phyloP scores from a whole-genome alignment of 75 land plant genomes.

The Gnetum montanum region DNA sequence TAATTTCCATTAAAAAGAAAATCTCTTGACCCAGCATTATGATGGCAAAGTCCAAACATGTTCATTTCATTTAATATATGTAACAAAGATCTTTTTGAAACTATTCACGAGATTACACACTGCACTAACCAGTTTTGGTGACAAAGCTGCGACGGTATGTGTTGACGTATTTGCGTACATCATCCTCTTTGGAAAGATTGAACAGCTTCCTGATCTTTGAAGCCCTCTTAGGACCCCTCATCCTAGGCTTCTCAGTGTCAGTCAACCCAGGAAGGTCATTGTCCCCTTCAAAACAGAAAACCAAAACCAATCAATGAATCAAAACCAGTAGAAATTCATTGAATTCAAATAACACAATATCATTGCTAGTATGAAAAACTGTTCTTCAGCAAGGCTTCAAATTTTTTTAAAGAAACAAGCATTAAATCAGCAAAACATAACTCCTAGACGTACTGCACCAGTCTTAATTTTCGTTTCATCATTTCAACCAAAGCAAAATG shows the following conservation, averaged over 20 bases:
- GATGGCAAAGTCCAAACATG: too few relatives aligned
- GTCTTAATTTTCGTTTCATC: too few relatives aligned
- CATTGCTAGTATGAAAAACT: background rate
- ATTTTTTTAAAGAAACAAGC: too few relatives aligned
- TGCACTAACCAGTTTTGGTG: conserved; percentile 40
- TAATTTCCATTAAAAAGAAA: too few relatives aligned
- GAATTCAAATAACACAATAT: background rate
- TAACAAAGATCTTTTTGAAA: too few relatives aligned
- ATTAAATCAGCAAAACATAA: too few relatives aligned
- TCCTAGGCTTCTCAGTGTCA: conserved; percentile 78
- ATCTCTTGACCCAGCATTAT: too few relatives aligned
- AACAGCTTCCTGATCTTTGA: conserved; percentile 78
- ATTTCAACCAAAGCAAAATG: background rate
- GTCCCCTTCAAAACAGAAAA: conserved; percentile 32
- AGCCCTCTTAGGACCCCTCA: conserved; percentile 89
- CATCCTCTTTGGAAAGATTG: conserved; percentile 75
- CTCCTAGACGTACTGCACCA: too few relatives aligned
- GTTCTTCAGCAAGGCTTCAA: too few relatives aligned
- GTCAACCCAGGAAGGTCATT: conserved; percentile 77
- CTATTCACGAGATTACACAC: too few relatives aligned
- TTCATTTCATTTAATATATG: too few relatives aligned
- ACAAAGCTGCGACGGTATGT: conserved; percentile 70
- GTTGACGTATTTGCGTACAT: conserved; percentile 79
- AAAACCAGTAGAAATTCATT: too few relatives aligned
- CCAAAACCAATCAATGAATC: background rate